Percentiles rank a stretch among this genome's conserved stretches.
Evolutionary conservation across 2,329 filamentous ascomycete genomes (phyloP).

Genomic region (Tolypocladium amazonense): DNA sequence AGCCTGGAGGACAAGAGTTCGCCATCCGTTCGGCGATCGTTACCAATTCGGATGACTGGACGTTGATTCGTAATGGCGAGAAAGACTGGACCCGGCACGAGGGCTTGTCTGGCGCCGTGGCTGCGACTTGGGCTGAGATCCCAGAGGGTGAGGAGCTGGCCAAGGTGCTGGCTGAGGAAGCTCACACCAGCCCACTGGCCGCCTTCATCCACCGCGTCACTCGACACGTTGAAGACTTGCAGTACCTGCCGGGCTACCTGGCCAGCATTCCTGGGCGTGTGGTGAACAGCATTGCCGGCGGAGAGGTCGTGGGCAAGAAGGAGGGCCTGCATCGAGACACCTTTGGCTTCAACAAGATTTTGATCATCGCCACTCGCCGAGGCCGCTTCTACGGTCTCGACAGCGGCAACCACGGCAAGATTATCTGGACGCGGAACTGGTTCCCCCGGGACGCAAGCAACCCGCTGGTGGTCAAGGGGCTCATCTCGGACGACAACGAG

Average conservation of each 20-base stretch:
- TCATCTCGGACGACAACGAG: constrained; percentile 48
- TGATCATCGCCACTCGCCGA: constrained; percentile 68
- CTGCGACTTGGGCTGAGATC: constrained; percentile 71
- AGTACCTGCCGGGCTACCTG: constrained; percentile 65
- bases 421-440: constrained; percentile 66
- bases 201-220: constrained; percentile 85
- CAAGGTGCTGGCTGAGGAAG: constrained; percentile 75
- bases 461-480: constrained; percentile 56
- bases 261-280: constrained; percentile 58
- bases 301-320: constrained; percentile 31
- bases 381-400: constrained; percentile 76
- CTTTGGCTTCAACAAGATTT: constrained; percentile 83
- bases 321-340: constrained; percentile 51
- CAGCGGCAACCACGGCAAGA: constrained; percentile 58
- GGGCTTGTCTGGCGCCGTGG: constrained; percentile 66
- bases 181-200: constrained; percentile 64
- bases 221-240: constrained; percentile 70
- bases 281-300: constrained; percentile 52
- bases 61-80: constrained; percentile 73
- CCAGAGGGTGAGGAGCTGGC: constrained; percentile 64
- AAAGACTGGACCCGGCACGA: constrained; percentile 73
- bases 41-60: constrained; percentile 62
- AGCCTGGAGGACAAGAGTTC: constrained; percentile 50
- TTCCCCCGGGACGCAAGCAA: constrained; percentile 43
- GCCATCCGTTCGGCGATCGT: constrained; percentile 70